These are phyloP conservation scores for Kwoniella dejecticola DNA, from an alignment of 768 basidiomycete genomes.

Conservation along the genomic window DNA sequence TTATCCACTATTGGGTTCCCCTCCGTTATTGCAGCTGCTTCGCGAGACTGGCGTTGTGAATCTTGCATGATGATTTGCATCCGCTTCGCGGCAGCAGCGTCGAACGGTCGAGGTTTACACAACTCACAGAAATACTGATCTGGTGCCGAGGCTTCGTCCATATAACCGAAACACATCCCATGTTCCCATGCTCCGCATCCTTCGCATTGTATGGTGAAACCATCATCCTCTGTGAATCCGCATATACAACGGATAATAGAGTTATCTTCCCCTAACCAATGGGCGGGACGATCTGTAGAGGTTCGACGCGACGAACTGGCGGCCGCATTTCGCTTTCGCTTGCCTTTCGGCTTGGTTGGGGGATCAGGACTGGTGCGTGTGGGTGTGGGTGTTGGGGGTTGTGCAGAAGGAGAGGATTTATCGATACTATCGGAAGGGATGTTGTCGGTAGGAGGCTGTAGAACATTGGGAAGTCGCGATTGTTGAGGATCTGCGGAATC, in stretches of 20 bases:
- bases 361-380: slow-evolving; percentile 19
- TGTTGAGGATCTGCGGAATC: background rate
- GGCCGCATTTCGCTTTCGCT: slow-evolving; percentile 29
- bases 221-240: slow-evolving; percentile 72
- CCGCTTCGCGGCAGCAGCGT: slow-evolving; percentile 28
- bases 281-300: slow-evolving; percentile 32
- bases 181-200: slow-evolving; percentile 81
- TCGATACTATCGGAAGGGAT: background rate
- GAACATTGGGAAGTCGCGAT: background rate
- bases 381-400: slow-evolving; percentile 10
- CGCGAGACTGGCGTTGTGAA: slow-evolving; percentile 10
- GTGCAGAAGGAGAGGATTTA: slow-evolving; percentile 6
- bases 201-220: slow-evolving; percentile 84
- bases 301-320: slow-evolving; percentile 32
- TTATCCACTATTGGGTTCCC: slow-evolving; percentile 3
- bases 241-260: slow-evolving; percentile 67
- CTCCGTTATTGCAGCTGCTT: background rate
- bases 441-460: background rate
- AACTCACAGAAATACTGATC: slow-evolving; percentile 63
- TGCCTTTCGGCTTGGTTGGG: slow-evolving; percentile 22
- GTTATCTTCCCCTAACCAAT: slow-evolving; percentile 56
- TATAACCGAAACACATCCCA: slow-evolving; percentile 65
- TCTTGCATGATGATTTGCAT: slow-evolving; percentile 22
- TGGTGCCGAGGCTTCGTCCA: slow-evolving; percentile 65
- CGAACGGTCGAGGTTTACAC: slow-evolving; percentile 60